Evolutionary conservation across 2,329 filamentous ascomycete species (phyloP).

Genomic region (Fusarium algeriense): DNA sequence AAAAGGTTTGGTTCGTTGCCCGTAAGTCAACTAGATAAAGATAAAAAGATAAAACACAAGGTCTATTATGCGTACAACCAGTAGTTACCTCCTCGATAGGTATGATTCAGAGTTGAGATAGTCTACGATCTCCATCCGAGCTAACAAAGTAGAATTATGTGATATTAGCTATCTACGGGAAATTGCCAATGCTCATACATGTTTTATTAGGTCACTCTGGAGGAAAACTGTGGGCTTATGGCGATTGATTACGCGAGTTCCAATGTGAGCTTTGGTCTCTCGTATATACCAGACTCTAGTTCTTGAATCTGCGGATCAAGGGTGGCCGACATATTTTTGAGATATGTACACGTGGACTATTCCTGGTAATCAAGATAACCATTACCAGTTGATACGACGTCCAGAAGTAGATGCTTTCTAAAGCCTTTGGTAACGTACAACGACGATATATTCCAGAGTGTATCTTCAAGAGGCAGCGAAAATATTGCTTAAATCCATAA

Average conservation of each 20-base stretch:
- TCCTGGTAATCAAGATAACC: neutral
- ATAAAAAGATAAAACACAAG: neutral
- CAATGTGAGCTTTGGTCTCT: neutral
- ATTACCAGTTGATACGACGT: neutral
- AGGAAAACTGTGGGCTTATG: neutral
- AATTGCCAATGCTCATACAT: neutral
- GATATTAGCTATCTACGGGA: neutral
- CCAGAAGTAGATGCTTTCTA: neutral
- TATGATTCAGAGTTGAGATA: neutral
- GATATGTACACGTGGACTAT: neutral
- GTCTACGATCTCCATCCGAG: constrained; percentile 4
- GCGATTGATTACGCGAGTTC: neutral
- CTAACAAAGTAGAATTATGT: constrained; percentile 9
- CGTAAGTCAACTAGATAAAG: neutral
- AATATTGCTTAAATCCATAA: neutral
- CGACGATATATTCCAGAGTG: too few species aligned
- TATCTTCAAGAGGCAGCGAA: neutral
- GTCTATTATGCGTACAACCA: neutral
- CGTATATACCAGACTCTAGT: neutral
- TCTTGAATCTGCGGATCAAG: neutral
- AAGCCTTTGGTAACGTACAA: neutral
- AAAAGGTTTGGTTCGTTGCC: neutral
- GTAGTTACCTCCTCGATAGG: neutral
- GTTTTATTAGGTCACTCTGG: neutral
- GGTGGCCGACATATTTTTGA: neutral